A percentile compares a stretch with the other conserved stretches of the same genome.
Conservation (phyloP, 2,329 filamentous ascomycete genomes). For the Lecanosticta acicola region DNA sequence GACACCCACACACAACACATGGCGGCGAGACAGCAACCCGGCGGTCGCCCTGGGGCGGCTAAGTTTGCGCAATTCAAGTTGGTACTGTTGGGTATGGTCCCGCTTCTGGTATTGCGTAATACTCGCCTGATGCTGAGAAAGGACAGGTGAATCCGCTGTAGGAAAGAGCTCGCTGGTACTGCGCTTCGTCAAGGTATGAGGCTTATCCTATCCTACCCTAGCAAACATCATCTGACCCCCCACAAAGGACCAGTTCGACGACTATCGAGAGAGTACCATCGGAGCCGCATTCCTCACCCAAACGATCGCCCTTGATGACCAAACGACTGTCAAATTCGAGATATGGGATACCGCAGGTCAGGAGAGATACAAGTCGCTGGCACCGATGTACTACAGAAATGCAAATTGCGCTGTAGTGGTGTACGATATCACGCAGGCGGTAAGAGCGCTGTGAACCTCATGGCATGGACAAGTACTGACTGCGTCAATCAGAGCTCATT, state of each 20-base stretch:
- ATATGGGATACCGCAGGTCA: constrained; percentile 99
- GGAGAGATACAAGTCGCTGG: constrained; percentile 97
- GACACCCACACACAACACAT: constrained; percentile 45
- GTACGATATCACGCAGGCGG: constrained; percentile 98
- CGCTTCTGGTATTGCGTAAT: not conserved
- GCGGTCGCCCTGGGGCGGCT: constrained; percentile 56
- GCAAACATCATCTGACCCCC: constrained; percentile 3
- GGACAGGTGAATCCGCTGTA: constrained; percentile 88
- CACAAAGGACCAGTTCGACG: constrained; percentile 91
- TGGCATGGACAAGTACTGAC: constrained; percentile 21
- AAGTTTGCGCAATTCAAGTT: constrained; percentile 99
- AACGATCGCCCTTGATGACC: constrained; percentile 96
- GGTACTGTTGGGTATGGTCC: constrained; percentile 78
- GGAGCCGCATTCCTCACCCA: constrained; percentile 98
- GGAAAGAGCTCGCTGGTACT: constrained; percentile 99
- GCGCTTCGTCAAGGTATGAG: constrained; percentile 85
- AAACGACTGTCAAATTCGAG: constrained; percentile 98
- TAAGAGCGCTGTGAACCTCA: constrained; percentile 45
- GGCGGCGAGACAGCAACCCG: constrained; percentile 78
- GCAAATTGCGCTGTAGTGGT: constrained; percentile 99
- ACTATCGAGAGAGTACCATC: constrained; percentile 95
- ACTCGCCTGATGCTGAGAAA: constrained; percentile 36
- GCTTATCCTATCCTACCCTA: not conserved
- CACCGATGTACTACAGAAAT: constrained; percentile 99
- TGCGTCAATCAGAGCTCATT: constrained; percentile 66